A percentile compares a stretch with the other conserved stretches of the same genome.
These are phyloP conservation scores for Phialophora verrucosa DNA, from an alignment of 2,329 filamentous ascomycete species.

Conservation along the genomic window DNA sequence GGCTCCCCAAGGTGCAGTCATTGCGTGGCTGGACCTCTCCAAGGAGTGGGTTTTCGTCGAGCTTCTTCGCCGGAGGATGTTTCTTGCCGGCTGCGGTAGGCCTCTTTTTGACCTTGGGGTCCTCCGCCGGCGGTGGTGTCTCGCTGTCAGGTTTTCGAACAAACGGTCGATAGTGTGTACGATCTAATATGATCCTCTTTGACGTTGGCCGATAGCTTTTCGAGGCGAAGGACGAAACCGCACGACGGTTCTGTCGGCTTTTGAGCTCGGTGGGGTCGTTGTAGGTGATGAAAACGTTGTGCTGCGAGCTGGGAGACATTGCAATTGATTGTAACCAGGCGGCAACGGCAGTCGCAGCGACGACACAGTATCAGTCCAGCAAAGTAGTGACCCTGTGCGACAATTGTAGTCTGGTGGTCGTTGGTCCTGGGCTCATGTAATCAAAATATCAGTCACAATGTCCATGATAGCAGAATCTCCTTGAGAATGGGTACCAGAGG, in stretches of 20 bases:
- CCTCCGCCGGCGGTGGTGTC: constrained; percentile 3
- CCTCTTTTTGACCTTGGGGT: constrained; percentile 1
- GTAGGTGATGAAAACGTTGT: constrained; percentile 34
- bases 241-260: constrained; percentile 27
- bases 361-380: background rate
- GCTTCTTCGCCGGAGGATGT: background rate
- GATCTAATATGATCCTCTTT: constrained; percentile 26
- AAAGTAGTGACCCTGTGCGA: background rate
- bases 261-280: constrained; percentile 28
- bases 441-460: background rate
- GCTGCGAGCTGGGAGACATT: constrained; percentile 21
- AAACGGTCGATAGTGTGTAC: constrained; percentile 30
- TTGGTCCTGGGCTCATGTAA: background rate
- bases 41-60: background rate
- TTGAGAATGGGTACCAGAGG: background rate
- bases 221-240: constrained; percentile 32
- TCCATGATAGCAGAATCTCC: background rate
- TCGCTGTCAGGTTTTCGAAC: constrained; percentile 4
- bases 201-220: constrained; percentile 32
- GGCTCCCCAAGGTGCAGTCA: constrained; percentile 24
- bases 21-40: constrained; percentile 14
- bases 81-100: background rate
- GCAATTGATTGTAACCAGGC: background rate
- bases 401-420: background rate
- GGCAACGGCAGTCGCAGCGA: background rate